Evolutionary conservation across 2,329 filamentous ascomycete species (phyloP).

Genomic region (Claviceps sp.): DNA sequence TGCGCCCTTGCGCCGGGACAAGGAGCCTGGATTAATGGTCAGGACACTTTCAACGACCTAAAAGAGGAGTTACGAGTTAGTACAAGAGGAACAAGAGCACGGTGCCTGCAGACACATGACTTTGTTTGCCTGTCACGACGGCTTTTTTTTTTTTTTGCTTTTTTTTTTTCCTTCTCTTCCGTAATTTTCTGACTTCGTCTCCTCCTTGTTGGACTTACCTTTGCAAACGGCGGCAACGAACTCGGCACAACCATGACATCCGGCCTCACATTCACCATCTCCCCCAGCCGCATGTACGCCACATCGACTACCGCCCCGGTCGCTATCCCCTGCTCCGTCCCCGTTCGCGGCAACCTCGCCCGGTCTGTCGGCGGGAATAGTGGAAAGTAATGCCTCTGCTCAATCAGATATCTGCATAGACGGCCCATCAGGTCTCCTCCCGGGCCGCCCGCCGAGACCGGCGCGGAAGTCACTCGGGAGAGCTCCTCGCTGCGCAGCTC

Average conservation of each 20-base stretch:
- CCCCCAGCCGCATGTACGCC: conserved; percentile 74
- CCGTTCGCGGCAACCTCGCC: conserved; percentile 50
- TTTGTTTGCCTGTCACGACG: too few species aligned
- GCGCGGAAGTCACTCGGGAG: conserved; percentile 1
- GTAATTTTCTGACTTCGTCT: background rate
- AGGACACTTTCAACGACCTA: conserved; percentile 85
- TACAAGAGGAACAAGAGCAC: background rate
- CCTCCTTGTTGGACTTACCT: conserved; percentile 39
- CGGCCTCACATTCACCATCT: conserved; percentile 76
- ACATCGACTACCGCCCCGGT: conserved; percentile 72
- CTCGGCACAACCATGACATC: conserved; percentile 79
- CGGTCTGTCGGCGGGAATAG: conserved; percentile 71
- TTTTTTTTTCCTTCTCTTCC: background rate
- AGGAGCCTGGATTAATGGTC: conserved; percentile 76
- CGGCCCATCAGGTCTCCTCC: conserved; percentile 50
- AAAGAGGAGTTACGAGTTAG: conserved; percentile 6
- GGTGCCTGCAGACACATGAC: background rate
- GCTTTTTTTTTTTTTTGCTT: background rate
- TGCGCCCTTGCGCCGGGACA: conserved; percentile 72
- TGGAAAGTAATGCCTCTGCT: conserved; percentile 85
- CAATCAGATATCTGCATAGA: conserved; percentile 64
- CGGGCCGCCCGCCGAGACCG: conserved; percentile 2
- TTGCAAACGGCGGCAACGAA: conserved; percentile 72
- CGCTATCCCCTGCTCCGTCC: conserved; percentile 42
- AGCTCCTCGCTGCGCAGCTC: conserved; percentile 68